These are phyloP conservation scores for Talaromyces sp. DNA, from an alignment of 2,329 filamentous ascomycete genomes.

Conservation along the genomic window DNA sequence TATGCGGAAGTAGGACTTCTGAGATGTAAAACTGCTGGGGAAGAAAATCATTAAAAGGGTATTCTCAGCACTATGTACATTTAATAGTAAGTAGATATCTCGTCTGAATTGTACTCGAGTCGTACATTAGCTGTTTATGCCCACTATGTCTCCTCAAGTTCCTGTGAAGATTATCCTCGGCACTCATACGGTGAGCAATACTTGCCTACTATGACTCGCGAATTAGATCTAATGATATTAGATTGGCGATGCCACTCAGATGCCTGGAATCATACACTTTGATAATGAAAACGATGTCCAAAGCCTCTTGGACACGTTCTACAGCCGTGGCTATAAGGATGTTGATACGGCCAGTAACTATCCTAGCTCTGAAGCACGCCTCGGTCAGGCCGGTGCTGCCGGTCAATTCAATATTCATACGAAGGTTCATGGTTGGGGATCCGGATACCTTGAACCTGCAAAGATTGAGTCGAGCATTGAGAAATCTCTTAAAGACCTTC, in stretches of 20 bases:
- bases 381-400: background rate
- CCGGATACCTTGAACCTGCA: background rate
- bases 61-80: background rate
- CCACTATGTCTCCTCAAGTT: background rate
- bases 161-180: slow-evolving; percentile 4
- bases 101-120: background rate
- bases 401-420: background rate
- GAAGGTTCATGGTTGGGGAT: background rate
- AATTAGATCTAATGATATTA: background rate
- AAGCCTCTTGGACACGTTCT: background rate
- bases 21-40: background rate
- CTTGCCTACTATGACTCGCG: background rate
- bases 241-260: background rate
- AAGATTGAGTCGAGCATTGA: background rate
- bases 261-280: background rate
- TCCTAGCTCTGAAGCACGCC: background rate
- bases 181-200: background rate
- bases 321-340: background rate
- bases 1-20: background rate
- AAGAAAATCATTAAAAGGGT: background rate
- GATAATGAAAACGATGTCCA: slow-evolving; percentile 1
- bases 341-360: slow-evolving; percentile 8
- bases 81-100: background rate
- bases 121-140: background rate
- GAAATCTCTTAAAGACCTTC: background rate